These are phyloP conservation scores for Ganoderma lucidum DNA, from an alignment of 1,284 basidiomycete genomes.

Conservation along the genomic window DNA sequence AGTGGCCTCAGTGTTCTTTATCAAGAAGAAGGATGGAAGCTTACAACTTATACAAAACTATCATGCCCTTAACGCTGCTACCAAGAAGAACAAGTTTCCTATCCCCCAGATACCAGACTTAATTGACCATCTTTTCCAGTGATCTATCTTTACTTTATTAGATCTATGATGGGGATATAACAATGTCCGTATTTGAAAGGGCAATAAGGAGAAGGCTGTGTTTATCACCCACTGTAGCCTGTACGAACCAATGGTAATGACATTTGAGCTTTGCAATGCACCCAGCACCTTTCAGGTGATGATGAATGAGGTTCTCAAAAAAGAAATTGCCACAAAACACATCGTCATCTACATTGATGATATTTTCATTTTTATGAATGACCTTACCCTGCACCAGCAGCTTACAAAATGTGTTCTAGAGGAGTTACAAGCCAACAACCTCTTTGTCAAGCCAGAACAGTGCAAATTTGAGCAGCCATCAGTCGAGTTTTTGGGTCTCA, in stretches of 20 bases:
- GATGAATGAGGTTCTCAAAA: conserved; percentile 15
- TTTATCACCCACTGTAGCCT: conserved; percentile 26
- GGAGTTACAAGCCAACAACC: too few species aligned
- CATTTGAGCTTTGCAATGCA: conserved; percentile 7
- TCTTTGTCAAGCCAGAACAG: too few species aligned
- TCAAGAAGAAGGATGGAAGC: too few species aligned
- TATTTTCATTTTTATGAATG: conserved; percentile 15
- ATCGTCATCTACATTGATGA: conserved; percentile 20
- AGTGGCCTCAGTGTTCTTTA: too few species aligned
- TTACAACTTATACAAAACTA: too few species aligned
- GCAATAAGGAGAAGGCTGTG: conserved; percentile 30
- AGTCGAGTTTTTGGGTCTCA: too few species aligned
- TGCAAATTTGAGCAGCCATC: too few species aligned
- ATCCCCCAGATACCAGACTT: conserved; percentile 14
- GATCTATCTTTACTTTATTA: conserved; percentile 13
- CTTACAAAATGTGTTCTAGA: too few species aligned
- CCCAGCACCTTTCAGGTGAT: not conserved
- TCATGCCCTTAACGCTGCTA: too few species aligned
- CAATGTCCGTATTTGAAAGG: conserved; percentile 17
- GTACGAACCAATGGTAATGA: conserved; percentile 39
- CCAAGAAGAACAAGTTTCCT: too few species aligned
- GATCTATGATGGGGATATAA: conserved; percentile 22
- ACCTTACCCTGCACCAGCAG: too few species aligned
- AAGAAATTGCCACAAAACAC: conserved; percentile 14
- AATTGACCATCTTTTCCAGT: conserved; percentile 10